These are phyloP conservation scores for Kitagawia praeruptora DNA, from an alignment of 129 eudicot species.

Conservation along the genomic window DNA sequence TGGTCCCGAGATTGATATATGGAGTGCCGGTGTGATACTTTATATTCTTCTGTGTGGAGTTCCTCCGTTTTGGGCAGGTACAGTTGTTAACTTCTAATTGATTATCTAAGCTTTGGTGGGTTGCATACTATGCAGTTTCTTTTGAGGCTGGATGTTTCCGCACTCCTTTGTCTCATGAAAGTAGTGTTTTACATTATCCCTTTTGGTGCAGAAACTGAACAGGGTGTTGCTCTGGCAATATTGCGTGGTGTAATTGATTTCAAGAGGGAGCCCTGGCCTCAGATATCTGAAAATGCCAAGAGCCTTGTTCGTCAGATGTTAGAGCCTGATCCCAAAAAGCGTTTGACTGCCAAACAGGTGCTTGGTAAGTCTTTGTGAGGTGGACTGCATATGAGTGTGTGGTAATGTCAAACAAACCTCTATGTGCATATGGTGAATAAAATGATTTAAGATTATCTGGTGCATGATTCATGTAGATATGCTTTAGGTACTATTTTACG, in stretches of 20 bases:
- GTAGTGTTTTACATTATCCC: background rate
- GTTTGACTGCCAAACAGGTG: constrained; percentile 89
- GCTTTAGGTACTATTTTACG: background rate
- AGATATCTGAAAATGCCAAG: constrained; percentile 78
- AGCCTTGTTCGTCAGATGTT: constrained; percentile 88
- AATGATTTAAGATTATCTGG: background rate
- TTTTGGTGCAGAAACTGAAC: constrained; percentile 69
- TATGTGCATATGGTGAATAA: background rate
- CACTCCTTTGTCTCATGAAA: background rate
- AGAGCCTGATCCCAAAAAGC: constrained; percentile 79
- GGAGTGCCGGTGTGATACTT: constrained; percentile 96
- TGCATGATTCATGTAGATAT: background rate
- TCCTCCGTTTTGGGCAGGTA: constrained; percentile 99
- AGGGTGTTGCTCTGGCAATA: constrained; percentile 95
- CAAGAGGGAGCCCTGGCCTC: constrained; percentile 99
- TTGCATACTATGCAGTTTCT: no score
- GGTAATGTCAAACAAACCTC: background rate
- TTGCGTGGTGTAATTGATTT: constrained; percentile 80
- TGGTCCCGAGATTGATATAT: constrained; percentile 84
- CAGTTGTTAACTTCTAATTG: background rate
- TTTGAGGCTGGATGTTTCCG: background rate
- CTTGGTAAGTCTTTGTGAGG: constrained; percentile 56
- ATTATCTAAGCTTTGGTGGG: background rate
- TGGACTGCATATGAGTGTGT: background rate
- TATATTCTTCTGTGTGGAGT: constrained; percentile 90